Percentiles rank a stretch among this genome's conserved stretches.
phyloP scores from a whole-genome alignment of 495 filamentous ascomycete genomes.

The Talaromyces trachyspermus region DNA sequence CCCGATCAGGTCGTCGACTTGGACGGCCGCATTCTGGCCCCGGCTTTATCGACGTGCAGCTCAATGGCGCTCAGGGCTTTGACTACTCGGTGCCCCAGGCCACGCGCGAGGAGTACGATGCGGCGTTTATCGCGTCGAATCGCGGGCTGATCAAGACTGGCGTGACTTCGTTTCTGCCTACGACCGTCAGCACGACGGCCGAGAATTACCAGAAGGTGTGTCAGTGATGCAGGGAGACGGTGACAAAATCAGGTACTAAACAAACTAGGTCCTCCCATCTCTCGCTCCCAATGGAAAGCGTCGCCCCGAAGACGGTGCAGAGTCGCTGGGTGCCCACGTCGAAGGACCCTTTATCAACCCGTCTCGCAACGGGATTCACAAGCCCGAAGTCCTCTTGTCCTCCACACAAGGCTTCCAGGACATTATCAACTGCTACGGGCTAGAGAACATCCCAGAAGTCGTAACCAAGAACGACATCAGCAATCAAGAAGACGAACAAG shows the following conservation, averaged over 20 bases:
- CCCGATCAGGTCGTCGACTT: slow-evolving; percentile 57
- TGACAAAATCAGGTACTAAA: slow-evolving; percentile 2
- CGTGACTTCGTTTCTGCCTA: slow-evolving; percentile 79
- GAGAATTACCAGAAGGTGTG: slow-evolving; percentile 61
- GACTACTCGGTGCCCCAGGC: slow-evolving; percentile 74
- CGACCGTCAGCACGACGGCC: slow-evolving; percentile 54
- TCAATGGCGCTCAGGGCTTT: slow-evolving; percentile 81
- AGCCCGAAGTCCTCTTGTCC: slow-evolving; percentile 52
- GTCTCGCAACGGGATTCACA: slow-evolving; percentile 66
- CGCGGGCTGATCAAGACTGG: slow-evolving; percentile 62
- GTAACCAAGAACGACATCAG: background rate
- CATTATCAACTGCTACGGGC: slow-evolving; percentile 63
- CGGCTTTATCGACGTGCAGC: slow-evolving; percentile 77
- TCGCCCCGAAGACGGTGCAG: slow-evolving; percentile 53
- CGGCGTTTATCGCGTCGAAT: slow-evolving; percentile 60
- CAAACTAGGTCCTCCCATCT: slow-evolving; percentile 63
- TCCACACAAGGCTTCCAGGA: slow-evolving; percentile 42
- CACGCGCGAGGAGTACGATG: slow-evolving; percentile 52
- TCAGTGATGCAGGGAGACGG: too few species aligned
- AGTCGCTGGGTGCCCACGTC: slow-evolving; percentile 75
- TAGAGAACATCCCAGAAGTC: slow-evolving; percentile 41
- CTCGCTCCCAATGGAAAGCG: slow-evolving; percentile 57
- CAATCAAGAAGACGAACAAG: background rate
- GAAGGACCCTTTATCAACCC: slow-evolving; percentile 78
- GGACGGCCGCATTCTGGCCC: slow-evolving; percentile 68